Conservation (phyloP, 176 grass and related monocot species). For the Themeda triandra region DNA sequence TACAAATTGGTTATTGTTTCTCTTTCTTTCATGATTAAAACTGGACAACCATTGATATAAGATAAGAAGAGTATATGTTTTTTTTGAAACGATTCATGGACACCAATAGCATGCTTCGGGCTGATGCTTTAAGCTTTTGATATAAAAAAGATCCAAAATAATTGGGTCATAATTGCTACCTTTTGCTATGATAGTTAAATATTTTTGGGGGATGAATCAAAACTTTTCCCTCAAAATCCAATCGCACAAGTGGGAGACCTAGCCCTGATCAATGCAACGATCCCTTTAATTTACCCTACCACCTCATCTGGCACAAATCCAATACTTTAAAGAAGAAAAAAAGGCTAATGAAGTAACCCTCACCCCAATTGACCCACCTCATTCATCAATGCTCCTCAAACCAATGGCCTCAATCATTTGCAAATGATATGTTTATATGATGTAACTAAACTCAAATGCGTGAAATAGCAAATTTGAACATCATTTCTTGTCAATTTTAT, state of each 20-base stretch:
- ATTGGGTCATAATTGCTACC: neutral
- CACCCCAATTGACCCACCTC: neutral
- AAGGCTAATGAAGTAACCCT: neutral
- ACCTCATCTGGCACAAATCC: neutral
- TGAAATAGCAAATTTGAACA: neutral
- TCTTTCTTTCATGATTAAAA: neutral
- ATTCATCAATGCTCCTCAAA: neutral
- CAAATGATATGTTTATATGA: neutral
- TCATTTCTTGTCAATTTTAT: neutral
- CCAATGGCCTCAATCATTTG: neutral
- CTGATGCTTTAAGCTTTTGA: neutral
- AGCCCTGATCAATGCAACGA: neutral
- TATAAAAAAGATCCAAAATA: neutral
- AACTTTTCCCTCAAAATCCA: neutral
- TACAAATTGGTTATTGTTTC: neutral
- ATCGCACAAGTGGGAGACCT: neutral
- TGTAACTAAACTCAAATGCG: neutral
- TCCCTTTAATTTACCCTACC: neutral
- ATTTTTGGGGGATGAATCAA: neutral
- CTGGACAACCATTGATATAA: neutral
- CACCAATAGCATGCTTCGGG: neutral
- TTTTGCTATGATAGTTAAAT: neutral
- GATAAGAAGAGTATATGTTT: neutral
- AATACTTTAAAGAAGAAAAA: neutral
- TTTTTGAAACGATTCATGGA: slow-evolving; percentile 1